Evolutionary conservation across 345 rosid genomes (phyloP).

Genomic region (Melaleuca quinquenervia): DNA sequence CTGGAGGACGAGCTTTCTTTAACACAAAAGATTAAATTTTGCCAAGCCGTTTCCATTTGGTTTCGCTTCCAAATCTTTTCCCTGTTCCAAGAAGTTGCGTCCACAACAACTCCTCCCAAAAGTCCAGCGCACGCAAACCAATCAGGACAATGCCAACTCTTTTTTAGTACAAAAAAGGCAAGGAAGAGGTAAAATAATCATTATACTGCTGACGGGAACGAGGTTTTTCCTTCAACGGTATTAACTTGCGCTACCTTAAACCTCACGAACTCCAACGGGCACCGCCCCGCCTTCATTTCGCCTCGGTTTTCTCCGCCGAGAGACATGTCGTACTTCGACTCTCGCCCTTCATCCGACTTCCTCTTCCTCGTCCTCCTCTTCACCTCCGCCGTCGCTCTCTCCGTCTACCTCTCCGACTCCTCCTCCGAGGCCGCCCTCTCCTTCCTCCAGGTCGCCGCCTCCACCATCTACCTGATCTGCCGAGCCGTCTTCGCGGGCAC

Average conservation of each 20-base stretch:
- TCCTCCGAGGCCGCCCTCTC: background rate
- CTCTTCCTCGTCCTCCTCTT: background rate
- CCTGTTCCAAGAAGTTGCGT: background rate
- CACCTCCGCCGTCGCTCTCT: background rate
- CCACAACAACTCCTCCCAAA: background rate
- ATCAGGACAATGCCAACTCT: background rate
- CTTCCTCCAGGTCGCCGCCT: background rate
- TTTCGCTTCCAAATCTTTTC: background rate
- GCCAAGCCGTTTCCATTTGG: background rate
- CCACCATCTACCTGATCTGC: background rate
- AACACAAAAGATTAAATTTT: background rate
- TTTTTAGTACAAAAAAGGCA: background rate
- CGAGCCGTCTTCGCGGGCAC: background rate
- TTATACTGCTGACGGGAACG: background rate
- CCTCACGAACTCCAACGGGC: background rate
- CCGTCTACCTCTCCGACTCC: background rate
- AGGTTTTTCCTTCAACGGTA: background rate
- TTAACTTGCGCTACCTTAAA: background rate
- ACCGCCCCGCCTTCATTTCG: background rate
- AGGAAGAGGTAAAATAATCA: background rate
- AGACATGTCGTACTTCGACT: background rate
- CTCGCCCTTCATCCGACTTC: background rate
- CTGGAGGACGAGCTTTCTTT: background rate
- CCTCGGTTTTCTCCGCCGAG: background rate
- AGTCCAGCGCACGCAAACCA: background rate